Evolutionary conservation across 108 stramenopile species (phyloP), one percentile per base, ranked within the genome.

Genomic region (Pelagomonas calceolata): DNA sequence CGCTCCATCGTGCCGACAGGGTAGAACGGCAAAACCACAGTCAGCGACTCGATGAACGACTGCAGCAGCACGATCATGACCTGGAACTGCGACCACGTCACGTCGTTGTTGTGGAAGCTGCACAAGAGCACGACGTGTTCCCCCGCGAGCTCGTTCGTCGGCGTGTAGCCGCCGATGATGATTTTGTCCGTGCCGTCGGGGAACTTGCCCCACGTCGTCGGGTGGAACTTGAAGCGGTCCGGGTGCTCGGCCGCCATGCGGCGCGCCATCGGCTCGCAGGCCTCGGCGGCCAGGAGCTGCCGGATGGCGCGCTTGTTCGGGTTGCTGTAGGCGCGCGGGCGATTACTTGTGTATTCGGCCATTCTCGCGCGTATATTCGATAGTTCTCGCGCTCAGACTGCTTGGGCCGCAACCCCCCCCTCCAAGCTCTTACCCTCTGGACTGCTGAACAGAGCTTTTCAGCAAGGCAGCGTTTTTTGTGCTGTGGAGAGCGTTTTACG

Each of bases 71-170:
- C 74, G 51, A 93, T 90, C 84, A 93, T 87, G 72, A 92, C 91
- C 76, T 88, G 87, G 79, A 93, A 89, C 68, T 93, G 92, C 65
- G 82, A 84, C 21, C 91, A 83, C 0, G 92, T 93, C 34, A 89
- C 89, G 81, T 93, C 92, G 69, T 93, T 93, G 86, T 88, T 90
- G 83, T 91, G 90, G 68, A 93, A 92, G 67, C 79, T 81, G 16
- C 80, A 90, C 74, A 93, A 75, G 64, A 93, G 89, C 37, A 93
- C 76, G 37, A 93, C 87, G 66, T 89, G 84, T 72, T 91, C 89
- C 29, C 92, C 92, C 0, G 90, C 85, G 34, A 93, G 75, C 12
- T 89, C 70, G 71, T 91, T 88, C 64, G 76, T 71, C 16, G 90
- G 91, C 21, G 75, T 76, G 78, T 90, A 93, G 0, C 92, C 92